These are phyloP conservation scores for Ceratocystis eucalypticola DNA, from an alignment of 2,329 filamentous ascomycete genomes.

Conservation along the genomic window DNA sequence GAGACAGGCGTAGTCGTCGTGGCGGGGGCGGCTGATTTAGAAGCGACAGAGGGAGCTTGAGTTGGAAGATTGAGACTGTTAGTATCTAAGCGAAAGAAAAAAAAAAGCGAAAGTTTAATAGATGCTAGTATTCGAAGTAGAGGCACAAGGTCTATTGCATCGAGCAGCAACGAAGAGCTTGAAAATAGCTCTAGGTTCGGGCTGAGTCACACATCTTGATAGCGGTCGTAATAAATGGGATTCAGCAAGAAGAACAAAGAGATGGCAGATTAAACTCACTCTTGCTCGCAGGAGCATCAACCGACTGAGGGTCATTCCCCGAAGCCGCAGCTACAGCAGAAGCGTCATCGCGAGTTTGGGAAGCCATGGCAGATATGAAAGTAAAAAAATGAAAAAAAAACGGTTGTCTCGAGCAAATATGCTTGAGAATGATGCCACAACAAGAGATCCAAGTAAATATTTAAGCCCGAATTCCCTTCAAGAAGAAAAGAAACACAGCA, in stretches of 20 bases:
- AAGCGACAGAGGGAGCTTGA: neutral
- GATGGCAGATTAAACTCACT: slow-evolving; percentile 7
- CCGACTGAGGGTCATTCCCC: neutral
- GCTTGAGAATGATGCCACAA: neutral
- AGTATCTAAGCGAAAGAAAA: neutral
- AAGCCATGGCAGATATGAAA: neutral
- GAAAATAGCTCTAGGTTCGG: neutral
- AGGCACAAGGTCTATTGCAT: neutral
- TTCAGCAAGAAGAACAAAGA: neutral
- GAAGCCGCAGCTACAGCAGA: neutral
- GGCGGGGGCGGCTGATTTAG: neutral
- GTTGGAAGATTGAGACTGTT: neutral
- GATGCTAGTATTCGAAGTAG: neutral
- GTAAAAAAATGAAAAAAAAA: neutral
- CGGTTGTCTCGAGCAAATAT: neutral
- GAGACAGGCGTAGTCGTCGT: neutral
- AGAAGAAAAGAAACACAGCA: neutral
- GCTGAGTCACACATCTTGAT: neutral
- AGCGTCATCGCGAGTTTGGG: slow-evolving; percentile 8
- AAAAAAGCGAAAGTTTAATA: neutral
- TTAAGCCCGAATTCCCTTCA: neutral
- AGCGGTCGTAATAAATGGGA: neutral
- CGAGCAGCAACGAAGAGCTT: neutral
- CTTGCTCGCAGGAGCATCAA: slow-evolving; percentile 7
- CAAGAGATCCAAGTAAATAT: neutral